Conservation (phyloP, 768 basidiomycete genomes). For the Butyriboletus loyo region DNA sequence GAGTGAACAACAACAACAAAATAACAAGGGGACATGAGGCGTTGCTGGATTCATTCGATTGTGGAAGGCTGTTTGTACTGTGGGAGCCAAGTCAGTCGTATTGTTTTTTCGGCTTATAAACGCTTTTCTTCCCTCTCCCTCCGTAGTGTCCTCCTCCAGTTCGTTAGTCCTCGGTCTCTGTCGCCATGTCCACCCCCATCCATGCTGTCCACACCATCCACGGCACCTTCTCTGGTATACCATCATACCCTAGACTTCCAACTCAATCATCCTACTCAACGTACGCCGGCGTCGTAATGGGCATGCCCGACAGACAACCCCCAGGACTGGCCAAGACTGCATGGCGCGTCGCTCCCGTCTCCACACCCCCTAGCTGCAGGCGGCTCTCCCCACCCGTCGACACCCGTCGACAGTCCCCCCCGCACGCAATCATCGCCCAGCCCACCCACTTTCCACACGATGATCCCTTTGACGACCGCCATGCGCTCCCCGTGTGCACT, state of each 20-base stretch:
- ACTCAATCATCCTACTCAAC: slow-evolving; percentile 6
- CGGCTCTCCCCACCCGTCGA: slow-evolving; percentile 20
- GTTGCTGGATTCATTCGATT: background rate
- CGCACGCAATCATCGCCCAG: slow-evolving; percentile 16
- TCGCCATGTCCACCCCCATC: slow-evolving; percentile 26
- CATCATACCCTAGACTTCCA: slow-evolving; percentile 19
- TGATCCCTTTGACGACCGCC: slow-evolving; percentile 27
- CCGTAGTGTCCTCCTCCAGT: slow-evolving; percentile 6
- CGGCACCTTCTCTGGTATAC: slow-evolving; percentile 30
- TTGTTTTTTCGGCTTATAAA: slow-evolving; percentile 27
- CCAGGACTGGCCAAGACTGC: slow-evolving; percentile 22
- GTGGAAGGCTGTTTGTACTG: slow-evolving; percentile 8
- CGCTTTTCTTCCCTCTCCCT: background rate
- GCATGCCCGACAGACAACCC: slow-evolving; percentile 20
- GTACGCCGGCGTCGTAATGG: slow-evolving; percentile 29
- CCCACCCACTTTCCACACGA: slow-evolving; percentile 21
- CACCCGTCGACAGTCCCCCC: slow-evolving; percentile 9
- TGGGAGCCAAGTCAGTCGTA: too few relatives aligned
- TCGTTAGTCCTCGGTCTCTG: slow-evolving; percentile 13
- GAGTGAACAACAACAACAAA: slow-evolving; percentile 7
- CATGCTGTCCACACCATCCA: slow-evolving; percentile 33
- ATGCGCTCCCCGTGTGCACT: slow-evolving; percentile 12
- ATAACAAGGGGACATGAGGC: slow-evolving; percentile 15
- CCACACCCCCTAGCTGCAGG: slow-evolving; percentile 27
- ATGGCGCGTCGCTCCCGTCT: slow-evolving; percentile 24